phyloP scores from a whole-genome alignment of 202 grass and related monocot species.

The Carex arenaria region DNA sequence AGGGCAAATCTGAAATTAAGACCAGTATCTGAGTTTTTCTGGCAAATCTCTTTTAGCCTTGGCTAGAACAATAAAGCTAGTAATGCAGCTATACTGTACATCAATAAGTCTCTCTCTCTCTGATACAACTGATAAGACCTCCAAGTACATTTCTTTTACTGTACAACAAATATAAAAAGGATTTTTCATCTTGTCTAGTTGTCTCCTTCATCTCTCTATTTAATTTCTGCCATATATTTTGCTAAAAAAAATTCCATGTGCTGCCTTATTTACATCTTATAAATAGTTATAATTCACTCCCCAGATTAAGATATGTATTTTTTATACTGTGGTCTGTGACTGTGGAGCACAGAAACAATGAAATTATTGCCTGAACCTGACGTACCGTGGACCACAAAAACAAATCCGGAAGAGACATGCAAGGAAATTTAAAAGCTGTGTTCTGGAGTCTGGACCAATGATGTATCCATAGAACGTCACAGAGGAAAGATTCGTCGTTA shows the following conservation, averaged over 20 bases:
- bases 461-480: neutral
- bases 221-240: neutral
- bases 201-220: neutral
- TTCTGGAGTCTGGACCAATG: neutral
- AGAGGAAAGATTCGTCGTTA: constrained; percentile 11
- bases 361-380: neutral
- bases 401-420: neutral
- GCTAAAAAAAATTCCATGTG: neutral
- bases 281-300: neutral
- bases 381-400: neutral
- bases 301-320: neutral
- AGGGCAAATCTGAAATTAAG: constrained; percentile 12
- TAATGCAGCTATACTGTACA: neutral
- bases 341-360: neutral
- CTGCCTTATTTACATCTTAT: neutral
- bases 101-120: neutral
- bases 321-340: neutral
- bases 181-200: neutral
- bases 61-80: neutral
- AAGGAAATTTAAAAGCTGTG: constrained; percentile 6
- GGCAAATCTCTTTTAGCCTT: neutral
- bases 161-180: neutral
- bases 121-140: neutral
- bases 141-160: constrained; percentile 19
- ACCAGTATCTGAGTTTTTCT: constrained; percentile 15